phyloP scores from a whole-genome alignment of 805 yeast genomes.

The Yamadazyma laniorum region DNA sequence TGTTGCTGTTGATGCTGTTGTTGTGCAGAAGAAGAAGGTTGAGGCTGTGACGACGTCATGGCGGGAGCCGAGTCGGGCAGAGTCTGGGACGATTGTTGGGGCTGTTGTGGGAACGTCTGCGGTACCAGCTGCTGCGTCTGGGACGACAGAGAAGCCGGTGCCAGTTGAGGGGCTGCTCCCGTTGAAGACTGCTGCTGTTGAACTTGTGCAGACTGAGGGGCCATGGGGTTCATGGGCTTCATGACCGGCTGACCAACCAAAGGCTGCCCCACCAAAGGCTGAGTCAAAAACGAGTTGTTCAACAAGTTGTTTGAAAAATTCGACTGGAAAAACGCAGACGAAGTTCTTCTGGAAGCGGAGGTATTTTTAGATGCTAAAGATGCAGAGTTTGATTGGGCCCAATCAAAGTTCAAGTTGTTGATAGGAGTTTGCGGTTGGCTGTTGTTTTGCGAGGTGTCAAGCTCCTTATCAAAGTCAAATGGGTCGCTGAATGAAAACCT shows the following conservation, averaged over 20 bases:
- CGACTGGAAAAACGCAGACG: conserved; percentile 48
- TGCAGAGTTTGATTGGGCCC: conserved; percentile 19
- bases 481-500: conserved; percentile 72
- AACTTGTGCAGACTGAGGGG: background rate
- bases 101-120: conserved; percentile 4
- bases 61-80: background rate
- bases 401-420: conserved; percentile 14
- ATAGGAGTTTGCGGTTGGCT: conserved; percentile 18
- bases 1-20: background rate
- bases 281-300: conserved; percentile 14
- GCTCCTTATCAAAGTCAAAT: conserved; percentile 17
- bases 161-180: conserved; percentile 2
- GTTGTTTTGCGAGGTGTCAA: conserved; percentile 6
- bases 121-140: conserved; percentile 1
- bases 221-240: conserved; percentile 1
- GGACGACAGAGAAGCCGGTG: background rate
- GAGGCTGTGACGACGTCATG: background rate
- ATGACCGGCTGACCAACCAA: conserved; percentile 1
- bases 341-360: conserved; percentile 52
- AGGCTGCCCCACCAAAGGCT: conserved; percentile 6
- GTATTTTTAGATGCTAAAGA: conserved; percentile 19
- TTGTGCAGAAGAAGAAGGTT: background rate
- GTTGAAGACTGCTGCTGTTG: conserved; percentile 1
- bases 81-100: background rate
- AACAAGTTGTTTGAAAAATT: conserved; percentile 15